These are phyloP conservation scores for Clausena lansium DNA, from an alignment of 345 rosid species.

Conservation along the genomic window DNA sequence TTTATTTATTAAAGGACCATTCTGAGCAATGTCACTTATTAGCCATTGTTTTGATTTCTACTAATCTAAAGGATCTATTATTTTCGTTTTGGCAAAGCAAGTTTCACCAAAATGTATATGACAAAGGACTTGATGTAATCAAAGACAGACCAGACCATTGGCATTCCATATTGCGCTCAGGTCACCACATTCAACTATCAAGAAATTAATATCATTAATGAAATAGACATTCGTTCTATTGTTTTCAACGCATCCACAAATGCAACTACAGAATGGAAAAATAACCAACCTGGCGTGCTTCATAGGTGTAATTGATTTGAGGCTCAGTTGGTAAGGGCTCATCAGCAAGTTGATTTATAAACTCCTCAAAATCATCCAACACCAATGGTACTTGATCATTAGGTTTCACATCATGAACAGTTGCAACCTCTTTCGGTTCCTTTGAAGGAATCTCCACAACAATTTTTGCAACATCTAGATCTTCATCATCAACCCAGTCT, in stretches of 20 bases:
- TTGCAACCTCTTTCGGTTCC: conserved; percentile 26
- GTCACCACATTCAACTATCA: background rate
- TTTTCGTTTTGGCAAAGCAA: background rate
- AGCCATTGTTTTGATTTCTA: background rate
- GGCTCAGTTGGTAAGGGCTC: conserved; percentile 29
- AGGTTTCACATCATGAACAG: conserved; percentile 23
- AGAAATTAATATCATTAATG: background rate
- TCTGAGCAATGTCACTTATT: background rate
- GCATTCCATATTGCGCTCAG: background rate
- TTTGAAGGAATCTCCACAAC: conserved; percentile 24
- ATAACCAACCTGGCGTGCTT: conserved; percentile 36
- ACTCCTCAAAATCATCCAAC: conserved; percentile 46
- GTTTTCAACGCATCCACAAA: background rate
- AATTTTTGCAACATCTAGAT: conserved; percentile 13
- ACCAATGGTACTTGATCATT: conserved; percentile 22
- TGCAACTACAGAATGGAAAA: background rate
- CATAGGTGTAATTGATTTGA: conserved; percentile 7
- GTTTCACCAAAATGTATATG: background rate
- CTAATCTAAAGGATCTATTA: background rate
- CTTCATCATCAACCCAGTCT: conserved; percentile 71
- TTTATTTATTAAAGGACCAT: background rate
- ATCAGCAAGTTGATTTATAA: conserved; percentile 36
- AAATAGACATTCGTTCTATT: background rate
- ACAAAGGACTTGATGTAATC: background rate
- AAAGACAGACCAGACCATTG: background rate